Evolutionary conservation across 495 filamentous ascomycete genomes (phyloP).

Genomic region (Chaetomium fimeti): DNA sequence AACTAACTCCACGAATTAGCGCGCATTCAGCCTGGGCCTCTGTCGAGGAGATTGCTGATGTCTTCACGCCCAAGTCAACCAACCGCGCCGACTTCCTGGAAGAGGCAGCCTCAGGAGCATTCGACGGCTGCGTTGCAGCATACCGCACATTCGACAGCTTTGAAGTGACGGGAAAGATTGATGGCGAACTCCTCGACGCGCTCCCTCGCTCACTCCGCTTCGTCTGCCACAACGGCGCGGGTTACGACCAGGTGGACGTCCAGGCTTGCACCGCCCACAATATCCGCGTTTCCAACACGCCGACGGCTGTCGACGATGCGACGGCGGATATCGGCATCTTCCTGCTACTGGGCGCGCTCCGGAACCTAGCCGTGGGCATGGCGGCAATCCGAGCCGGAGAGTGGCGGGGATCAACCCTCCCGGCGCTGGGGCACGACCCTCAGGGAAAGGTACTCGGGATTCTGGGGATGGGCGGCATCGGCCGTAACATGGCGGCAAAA

Average conservation of each 20-base stretch:
- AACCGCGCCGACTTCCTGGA: conserved; percentile 59
- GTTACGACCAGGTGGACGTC: conserved; percentile 78
- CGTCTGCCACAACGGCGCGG: conserved; percentile 82
- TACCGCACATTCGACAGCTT: conserved; percentile 78
- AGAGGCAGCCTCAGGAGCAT: conserved; percentile 66
- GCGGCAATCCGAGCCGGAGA: conserved; percentile 61
- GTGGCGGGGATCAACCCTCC: conserved; percentile 49
- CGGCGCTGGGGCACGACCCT: conserved; percentile 63
- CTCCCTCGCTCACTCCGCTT: conserved; percentile 70
- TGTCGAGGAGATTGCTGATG: conserved; percentile 31
- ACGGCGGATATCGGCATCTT: conserved; percentile 78
- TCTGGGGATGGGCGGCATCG: conserved; percentile 87
- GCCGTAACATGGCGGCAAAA: conserved; percentile 51
- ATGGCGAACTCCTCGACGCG: conserved; percentile 62
- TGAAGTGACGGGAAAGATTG: conserved; percentile 64
- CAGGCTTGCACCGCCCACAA: conserved; percentile 62
- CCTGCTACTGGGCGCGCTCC: conserved; percentile 72
- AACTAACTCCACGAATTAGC: conserved; percentile 19
- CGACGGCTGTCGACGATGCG: conserved; percentile 74
- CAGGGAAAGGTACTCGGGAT: conserved; percentile 72
- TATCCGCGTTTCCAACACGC: conserved; percentile 77
- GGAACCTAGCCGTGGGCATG: conserved; percentile 67
- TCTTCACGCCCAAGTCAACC: conserved; percentile 31
- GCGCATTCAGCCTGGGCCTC: conserved; percentile 34
- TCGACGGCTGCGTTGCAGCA: conserved; percentile 63